Conservation (phyloP, 2,329 filamentous ascomycete species). For the Grosmannia huntii region DNA sequence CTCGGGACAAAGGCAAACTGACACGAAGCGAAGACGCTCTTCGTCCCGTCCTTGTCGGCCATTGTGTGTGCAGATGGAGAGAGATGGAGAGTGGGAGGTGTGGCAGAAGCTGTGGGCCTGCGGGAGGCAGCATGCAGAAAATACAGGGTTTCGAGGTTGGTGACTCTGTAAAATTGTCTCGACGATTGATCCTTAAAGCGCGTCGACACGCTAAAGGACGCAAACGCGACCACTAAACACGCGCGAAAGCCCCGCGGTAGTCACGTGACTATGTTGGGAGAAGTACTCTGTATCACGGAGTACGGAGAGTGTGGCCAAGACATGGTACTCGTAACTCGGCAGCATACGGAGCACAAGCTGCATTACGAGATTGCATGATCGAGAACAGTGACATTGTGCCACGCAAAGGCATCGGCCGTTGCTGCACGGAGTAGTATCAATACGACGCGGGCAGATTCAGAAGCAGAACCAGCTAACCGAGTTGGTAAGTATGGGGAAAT, state of each 20-base stretch:
- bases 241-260: slow-evolving; percentile 12
- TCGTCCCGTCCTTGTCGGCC: slow-evolving; percentile 17
- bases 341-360: too few species aligned
- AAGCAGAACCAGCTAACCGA: neutral
- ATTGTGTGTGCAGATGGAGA: slow-evolving; percentile 6
- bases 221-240: slow-evolving; percentile 4
- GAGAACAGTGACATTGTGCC: neutral
- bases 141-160: neutral
- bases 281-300: too few species aligned
- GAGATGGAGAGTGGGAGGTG: neutral
- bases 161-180: neutral
- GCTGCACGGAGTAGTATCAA: neutral
- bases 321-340: too few species aligned
- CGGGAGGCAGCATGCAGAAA: neutral
- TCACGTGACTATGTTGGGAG: slow-evolving; percentile 8
- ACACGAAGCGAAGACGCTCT: slow-evolving; percentile 29
- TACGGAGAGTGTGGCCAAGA: too few species aligned
- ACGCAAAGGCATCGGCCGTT: neutral
- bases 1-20: slow-evolving; percentile 33
- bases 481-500: neutral
- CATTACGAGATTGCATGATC: neutral
- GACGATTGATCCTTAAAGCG: neutral
- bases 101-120: neutral
- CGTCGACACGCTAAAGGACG: neutral
- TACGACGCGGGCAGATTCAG: neutral